Conservation (phyloP, 2,329 filamentous ascomycete genomes). For the Beauveria varroae region DNA sequence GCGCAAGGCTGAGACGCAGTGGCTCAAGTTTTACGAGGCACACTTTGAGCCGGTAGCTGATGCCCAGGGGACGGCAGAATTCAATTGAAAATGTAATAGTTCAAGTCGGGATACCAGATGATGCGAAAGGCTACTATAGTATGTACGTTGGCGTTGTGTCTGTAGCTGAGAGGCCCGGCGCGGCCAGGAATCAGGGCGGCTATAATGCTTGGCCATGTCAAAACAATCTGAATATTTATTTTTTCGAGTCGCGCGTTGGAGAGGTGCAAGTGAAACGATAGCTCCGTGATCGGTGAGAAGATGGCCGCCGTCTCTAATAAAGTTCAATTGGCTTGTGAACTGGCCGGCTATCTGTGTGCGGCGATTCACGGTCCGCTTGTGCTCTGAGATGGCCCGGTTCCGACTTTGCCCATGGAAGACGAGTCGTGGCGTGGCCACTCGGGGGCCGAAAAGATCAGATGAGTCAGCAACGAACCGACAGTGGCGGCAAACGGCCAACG, state of each 20-base stretch:
- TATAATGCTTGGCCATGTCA: not conserved
- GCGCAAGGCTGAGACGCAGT: slow-evolving; percentile 43
- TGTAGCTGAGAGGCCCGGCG: slow-evolving; percentile 3
- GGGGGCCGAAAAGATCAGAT: not conserved
- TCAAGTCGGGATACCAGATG: not conserved
- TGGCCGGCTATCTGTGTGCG: not conserved
- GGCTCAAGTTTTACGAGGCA: slow-evolving; percentile 46
- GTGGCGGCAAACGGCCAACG: not conserved
- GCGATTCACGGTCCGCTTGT: not conserved
- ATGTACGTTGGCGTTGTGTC: not conserved
- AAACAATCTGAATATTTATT: not conserved
- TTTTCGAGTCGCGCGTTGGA: not conserved
- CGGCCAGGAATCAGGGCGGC: not conserved
- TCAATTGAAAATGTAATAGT: slow-evolving; percentile 32
- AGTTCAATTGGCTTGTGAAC: not conserved
- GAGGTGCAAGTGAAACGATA: not conserved
- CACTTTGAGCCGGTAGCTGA: slow-evolving; percentile 38
- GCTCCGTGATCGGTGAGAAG: not conserved
- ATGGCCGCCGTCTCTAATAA: too few species aligned
- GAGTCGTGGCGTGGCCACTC: not conserved
- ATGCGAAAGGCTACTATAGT: not conserved
- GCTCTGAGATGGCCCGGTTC: slow-evolving; percentile 2
- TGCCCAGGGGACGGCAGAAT: slow-evolving; percentile 43
- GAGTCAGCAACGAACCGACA: not conserved
- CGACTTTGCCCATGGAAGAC: not conserved